Evolutionary conservation across 257 asterid genomes (phyloP), one percentile per base, ranked within the genome.

Genomic region (Rubia yunnanensis): DNA sequence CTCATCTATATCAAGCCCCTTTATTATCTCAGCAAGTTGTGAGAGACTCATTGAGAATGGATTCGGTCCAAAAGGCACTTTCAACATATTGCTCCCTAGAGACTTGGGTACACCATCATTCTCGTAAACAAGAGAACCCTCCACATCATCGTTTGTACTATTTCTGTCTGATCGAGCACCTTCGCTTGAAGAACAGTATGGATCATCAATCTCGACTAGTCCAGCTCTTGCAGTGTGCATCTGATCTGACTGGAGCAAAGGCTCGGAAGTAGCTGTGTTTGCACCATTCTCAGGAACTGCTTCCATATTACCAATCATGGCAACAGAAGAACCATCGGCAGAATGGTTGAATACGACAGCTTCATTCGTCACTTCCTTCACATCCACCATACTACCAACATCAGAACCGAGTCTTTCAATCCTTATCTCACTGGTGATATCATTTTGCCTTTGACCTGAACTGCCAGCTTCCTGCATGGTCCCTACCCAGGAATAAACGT

Each of bases 381-480:
- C 60, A 35, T 36, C 68, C 48, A 57, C 64, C 38, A 57, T 41
- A 49, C 70, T 76, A 58, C 77, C 85, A 49, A 69, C 73, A 64
- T 59, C 73, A 62, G 73, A 68, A 53, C 48, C 68, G 72, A 68
- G 82, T 67, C 67, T 84, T 77, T 79, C 88, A 34, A 67, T 58
- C 67, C 67, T 73, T 24, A 75, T 69, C 71, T 72, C 76, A 77
- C 57, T 65, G 64, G 69, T 72, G 64, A 71, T 60, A 71, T 76
- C 85, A 73, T 41, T 81, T 76, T 84, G 84, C 75, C 58, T 66
- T 55, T 73, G 66, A 75, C 79, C 72, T 71, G 90, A 76, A 83
- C 74, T 56, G 74, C 77, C 84, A 76, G 80, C 77, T 72, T 82
- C 91, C 95, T 86, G 95, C 91, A 81, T 80, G 62, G 87, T 78